phyloP scores from a whole-genome alignment of 2,329 filamentous ascomycete species.

The Fusarium sp. region DNA sequence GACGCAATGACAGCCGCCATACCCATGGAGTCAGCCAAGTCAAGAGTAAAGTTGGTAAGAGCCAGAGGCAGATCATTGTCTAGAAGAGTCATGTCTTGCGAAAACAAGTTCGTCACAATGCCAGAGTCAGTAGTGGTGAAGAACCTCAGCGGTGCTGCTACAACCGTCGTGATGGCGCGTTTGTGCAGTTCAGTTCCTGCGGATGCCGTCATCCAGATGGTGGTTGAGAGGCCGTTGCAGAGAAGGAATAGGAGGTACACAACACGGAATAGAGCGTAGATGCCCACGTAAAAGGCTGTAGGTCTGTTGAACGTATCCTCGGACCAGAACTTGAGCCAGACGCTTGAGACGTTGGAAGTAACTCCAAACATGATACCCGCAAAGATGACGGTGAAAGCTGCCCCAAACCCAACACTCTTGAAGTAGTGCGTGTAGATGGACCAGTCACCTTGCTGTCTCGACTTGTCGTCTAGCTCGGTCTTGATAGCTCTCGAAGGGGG shows the following conservation, averaged over 20 bases:
- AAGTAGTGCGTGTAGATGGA: conserved; percentile 51
- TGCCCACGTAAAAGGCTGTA: conserved; percentile 44
- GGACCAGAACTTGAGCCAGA: conserved; percentile 58
- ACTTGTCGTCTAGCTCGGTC: conserved; percentile 28
- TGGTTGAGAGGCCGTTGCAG: conserved; percentile 8
- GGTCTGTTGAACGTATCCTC: conserved; percentile 42
- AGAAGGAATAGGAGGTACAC: conserved; percentile 33
- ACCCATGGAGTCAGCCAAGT: conserved; percentile 47
- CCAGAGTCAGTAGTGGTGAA: conserved; percentile 56
- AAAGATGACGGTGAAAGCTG: conserved; percentile 33
- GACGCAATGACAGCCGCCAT: conserved; percentile 60
- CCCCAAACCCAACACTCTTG: conserved; percentile 33
- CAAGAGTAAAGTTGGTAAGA: conserved; percentile 44
- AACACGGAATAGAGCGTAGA: conserved; percentile 42
- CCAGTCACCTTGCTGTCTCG: conserved; percentile 46
- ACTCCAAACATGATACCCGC: conserved; percentile 41
- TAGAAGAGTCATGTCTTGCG: conserved; percentile 56
- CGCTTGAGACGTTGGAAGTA: conserved; percentile 41
- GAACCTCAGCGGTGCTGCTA: conserved; percentile 54
- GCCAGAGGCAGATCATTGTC: conserved; percentile 52
- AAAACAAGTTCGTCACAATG: conserved; percentile 56
- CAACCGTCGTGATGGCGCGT: conserved; percentile 46
- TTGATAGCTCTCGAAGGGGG: not conserved
- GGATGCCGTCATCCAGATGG: conserved; percentile 43
- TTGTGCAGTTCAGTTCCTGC: conserved; percentile 49